phyloP scores from a whole-genome alignment of 805 yeast species.

The Monosporozyma servazzii region DNA sequence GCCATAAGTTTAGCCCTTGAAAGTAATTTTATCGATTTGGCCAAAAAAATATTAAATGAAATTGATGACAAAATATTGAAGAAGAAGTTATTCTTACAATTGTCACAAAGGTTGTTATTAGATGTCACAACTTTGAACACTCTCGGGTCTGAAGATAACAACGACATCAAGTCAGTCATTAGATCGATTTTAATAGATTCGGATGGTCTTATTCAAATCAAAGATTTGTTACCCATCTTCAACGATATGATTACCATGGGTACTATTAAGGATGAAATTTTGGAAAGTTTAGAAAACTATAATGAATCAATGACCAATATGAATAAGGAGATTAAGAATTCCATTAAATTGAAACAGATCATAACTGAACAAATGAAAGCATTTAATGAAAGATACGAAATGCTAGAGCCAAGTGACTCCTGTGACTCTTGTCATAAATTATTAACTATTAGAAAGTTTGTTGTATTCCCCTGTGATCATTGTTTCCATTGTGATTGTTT shows the following conservation, averaged over 20 bases:
- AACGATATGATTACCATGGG: slow-evolving; percentile 80
- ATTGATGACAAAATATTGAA: slow-evolving; percentile 43
- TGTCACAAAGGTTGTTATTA: slow-evolving; percentile 33
- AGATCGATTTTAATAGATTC: slow-evolving; percentile 34
- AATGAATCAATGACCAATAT: slow-evolving; percentile 56
- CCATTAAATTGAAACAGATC: slow-evolving; percentile 50
- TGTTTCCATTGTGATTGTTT: slow-evolving; percentile 84
- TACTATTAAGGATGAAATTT: slow-evolving; percentile 74
- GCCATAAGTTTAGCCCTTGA: slow-evolving; percentile 71
- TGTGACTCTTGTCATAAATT: slow-evolving; percentile 67
- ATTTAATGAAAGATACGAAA: slow-evolving; percentile 46
- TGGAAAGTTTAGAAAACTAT: slow-evolving; percentile 65
- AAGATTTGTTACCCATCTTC: slow-evolving; percentile 74
- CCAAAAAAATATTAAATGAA: slow-evolving; percentile 22
- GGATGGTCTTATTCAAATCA: slow-evolving; percentile 50
- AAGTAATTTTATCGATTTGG: slow-evolving; percentile 33
- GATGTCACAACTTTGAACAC: slow-evolving; percentile 2
- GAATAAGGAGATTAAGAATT: slow-evolving; percentile 66
- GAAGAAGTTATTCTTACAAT: slow-evolving; percentile 65
- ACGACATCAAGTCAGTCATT: slow-evolving; percentile 28
- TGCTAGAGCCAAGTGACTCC: slow-evolving; percentile 75
- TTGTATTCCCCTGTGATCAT: slow-evolving; percentile 84
- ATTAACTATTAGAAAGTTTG: slow-evolving; percentile 61
- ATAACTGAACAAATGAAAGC: slow-evolving; percentile 51
- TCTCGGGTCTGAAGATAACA: slow-evolving; percentile 1